Evolutionary conservation across 2,329 filamentous ascomycete species (phyloP).

Genomic region (Phialophora verrucosa): DNA sequence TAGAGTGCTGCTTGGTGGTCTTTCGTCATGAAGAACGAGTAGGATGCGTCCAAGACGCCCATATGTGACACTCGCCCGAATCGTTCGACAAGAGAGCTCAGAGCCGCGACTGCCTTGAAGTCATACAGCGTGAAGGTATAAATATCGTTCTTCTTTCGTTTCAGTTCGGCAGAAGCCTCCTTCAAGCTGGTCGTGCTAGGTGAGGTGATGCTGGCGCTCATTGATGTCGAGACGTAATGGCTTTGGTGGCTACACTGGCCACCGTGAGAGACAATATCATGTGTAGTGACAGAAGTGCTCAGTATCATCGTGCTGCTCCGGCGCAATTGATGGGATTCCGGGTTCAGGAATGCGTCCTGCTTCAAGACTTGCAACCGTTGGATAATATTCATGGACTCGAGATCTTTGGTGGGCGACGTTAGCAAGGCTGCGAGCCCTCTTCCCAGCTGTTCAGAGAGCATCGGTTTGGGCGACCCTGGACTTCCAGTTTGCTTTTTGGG

Average conservation of each 20-base stretch:
- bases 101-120: constrained; percentile 43
- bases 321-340: neutral
- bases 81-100: constrained; percentile 42
- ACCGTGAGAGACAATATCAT: neutral
- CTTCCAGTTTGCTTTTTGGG: constrained; percentile 1
- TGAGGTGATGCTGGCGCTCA: constrained; percentile 14
- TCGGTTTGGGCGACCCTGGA: neutral
- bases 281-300: constrained; percentile 11
- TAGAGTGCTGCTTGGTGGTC: constrained; percentile 46
- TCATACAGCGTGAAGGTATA: constrained; percentile 43
- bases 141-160: constrained; percentile 24
- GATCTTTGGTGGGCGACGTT: constrained; percentile 1
- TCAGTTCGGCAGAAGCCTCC: neutral
- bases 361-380: constrained; percentile 14
- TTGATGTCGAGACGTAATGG: constrained; percentile 12
- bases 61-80: constrained; percentile 52
- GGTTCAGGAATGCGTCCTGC: neutral
- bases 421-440: constrained; percentile 11
- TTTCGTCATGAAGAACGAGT: constrained; percentile 50
- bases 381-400: constrained; percentile 22
- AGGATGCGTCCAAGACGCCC: constrained; percentile 51
- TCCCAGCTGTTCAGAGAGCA: constrained; percentile 13
- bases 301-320: constrained; percentile 13
- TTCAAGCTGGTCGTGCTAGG: constrained; percentile 1
- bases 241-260: neutral